A percentile compares a stretch with the other conserved stretches of the same genome.
Evolutionary conservation across 306 rosid genomes (phyloP).

Genomic region (Prunus persica): DNA sequence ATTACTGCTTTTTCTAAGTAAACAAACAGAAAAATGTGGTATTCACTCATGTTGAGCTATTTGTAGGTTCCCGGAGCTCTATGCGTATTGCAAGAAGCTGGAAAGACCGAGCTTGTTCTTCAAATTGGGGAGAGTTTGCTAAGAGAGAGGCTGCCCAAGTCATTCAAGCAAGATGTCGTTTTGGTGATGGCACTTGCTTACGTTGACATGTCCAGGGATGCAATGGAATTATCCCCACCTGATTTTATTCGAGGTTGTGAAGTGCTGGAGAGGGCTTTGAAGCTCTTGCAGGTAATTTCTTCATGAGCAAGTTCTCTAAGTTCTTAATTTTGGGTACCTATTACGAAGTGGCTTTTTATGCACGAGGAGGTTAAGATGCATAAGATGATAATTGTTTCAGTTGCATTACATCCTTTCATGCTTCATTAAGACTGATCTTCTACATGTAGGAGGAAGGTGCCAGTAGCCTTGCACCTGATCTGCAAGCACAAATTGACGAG

Average conservation of each 20-base stretch:
- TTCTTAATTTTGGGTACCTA: not conserved
- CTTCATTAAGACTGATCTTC: not conserved
- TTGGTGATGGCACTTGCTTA: conserved; percentile 86
- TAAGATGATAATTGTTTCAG: not conserved
- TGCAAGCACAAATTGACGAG: conserved; percentile 91
- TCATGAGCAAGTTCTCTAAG: not conserved
- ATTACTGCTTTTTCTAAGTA: not conserved
- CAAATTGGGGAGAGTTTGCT: conserved; percentile 74
- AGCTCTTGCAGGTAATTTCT: conserved; percentile 70
- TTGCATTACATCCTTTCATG: not conserved
- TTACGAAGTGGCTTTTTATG: not conserved
- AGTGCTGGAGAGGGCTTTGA: conserved; percentile 91
- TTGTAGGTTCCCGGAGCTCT: conserved; percentile 94
- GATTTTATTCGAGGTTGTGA: conserved; percentile 79
- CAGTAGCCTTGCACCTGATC: conserved; percentile 88
- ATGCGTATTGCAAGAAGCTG: conserved; percentile 88
- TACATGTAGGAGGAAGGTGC: conserved; percentile 90
- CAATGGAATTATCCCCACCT: conserved; percentile 77
- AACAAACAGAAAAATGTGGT: not conserved
- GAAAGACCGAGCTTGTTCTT: conserved; percentile 74
- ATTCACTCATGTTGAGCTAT: not conserved
- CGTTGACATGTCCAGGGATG: conserved; percentile 87
- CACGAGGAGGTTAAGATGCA: not conserved
- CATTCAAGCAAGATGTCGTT: conserved; percentile 90
- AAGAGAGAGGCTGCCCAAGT: conserved; percentile 79